Base-by-base conservation (phyloP, 1,139 yeast species). In the Magnusiomyces ingens region DNA sequence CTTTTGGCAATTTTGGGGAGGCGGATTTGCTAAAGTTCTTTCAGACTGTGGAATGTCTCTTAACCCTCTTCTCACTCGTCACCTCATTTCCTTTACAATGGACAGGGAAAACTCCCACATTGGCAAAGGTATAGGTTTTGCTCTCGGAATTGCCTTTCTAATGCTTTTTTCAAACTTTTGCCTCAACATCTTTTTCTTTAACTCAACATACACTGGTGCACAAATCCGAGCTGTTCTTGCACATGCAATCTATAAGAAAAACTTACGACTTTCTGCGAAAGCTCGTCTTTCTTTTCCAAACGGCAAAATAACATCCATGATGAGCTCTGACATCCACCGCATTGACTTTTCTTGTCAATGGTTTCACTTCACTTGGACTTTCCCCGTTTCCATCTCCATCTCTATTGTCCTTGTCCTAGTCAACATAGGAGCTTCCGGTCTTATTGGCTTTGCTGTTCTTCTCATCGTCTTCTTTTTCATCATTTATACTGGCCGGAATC, bases 291-390 rank as follows among this genome's bases (percentile, higher is more conserved):
- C 75, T 55, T 86, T 70, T 64, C 80, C 94, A 0, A 74, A 79
- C 22, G 85, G 94, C 55, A 79, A 77, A 58, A 75, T 89, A 52
- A 85, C 94, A 1, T 82, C 87, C 13, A 69, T 87, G 64, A 77
- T 88, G 69, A 84, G 93, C 13, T 82, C 93, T 1, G 96, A 88
- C 65, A 75, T 88, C 53, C 79, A 91, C 26, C 79, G 95, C 63
- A 77, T 89, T 43, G 95, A 88, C 64, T 78, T 85, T 63, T 93
- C 94, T 2, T 66, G 81, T 32, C 80, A 82, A 5, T 85, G 84
- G 68, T 84, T 82, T 60, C 87, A 89, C 1, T 79, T 82, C 63
- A 70, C 81, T 13, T 67, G 84, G 55, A 76, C 82, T 22, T 76
- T 85, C 61, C 85, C 89, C 0, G 71, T 83, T 3, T 90, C 94